Evolutionary conservation across 768 basidiomycete genomes (phyloP), one percentile per base, ranked within the genome.

Genomic region (Suillus subaureus): DNA sequence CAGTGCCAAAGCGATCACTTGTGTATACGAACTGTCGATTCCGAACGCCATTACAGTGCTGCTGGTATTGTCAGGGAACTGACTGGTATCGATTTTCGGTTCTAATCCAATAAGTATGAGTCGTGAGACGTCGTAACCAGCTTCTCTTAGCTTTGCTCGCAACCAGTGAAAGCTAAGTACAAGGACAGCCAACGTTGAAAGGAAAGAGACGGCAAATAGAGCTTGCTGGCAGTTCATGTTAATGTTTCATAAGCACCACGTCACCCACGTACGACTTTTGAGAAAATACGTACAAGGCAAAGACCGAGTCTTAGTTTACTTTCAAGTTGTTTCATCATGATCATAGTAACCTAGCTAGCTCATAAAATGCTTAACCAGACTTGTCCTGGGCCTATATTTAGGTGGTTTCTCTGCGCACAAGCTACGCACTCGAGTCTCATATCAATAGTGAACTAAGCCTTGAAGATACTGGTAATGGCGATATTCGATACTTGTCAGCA

Each of bases 101-200:
- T 78, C 67, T 61, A 89, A 80, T 64, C 89, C 89, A 57, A 89
- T 73, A 73, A 91, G 87, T 69, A 90, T 89, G 73, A 91, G 73
- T 23, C 83, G 75, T 33, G 84, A 79, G 64, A 87, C 52, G 78
- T 87, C 79, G 82, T 85, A 88, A 70, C 88, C 89, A 12, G 84
- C 83, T 11, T 79, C 81, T 8, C 71, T 70, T 69, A 92, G 87
- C 64, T 70, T 79, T 23, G 72, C 57, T 68, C 78, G 72, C 66
- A 88, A 54, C 70, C 79, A 79, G 70, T 76, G 78, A 63, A 81
- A 77, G 71, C 80, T 63, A 66, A 79, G 63, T 71, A 86, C 68
- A 77, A 92, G 88, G 63, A 78, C 26, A 39, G 74, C 39, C 67
- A 89, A 83, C 57, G 84, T 79, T 70, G 71, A 61, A 70, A 84